phyloP scores from a whole-genome alignment of 139 green algal species.

The Dunaliella primolecta region DNA sequence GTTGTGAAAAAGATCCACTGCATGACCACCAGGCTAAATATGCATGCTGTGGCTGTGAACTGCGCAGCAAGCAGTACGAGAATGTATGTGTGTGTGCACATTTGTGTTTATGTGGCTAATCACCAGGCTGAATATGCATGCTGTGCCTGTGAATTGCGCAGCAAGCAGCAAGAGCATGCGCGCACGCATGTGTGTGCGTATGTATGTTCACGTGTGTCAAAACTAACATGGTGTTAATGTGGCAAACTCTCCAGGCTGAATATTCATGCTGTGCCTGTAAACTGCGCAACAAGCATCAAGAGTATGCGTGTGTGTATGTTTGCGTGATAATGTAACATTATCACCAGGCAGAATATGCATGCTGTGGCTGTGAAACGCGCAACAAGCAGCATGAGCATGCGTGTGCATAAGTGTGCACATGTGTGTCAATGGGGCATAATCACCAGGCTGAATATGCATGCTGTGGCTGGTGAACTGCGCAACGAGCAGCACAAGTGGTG shows the following conservation, averaged over 20 bases:
- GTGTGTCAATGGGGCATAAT: no score
- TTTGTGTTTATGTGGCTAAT: no score
- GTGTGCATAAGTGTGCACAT: no score
- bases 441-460: slow-evolving; percentile 35
- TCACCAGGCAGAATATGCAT: slow-evolving; percentile 35
- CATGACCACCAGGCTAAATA: slow-evolving; percentile 40
- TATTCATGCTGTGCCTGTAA: slow-evolving; percentile 17
- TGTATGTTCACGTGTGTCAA: no score
- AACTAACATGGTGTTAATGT: no score
- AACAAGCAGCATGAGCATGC: slow-evolving; percentile 15
- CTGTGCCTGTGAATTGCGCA: slow-evolving; percentile 20
- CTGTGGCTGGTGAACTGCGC: slow-evolving; percentile 22
- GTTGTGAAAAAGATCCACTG: slow-evolving; percentile 39
- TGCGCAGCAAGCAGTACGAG: slow-evolving; percentile 18
- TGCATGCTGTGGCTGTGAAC: slow-evolving; percentile 16
- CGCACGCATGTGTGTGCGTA: no score
- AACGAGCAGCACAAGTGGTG: slow-evolving; percentile 10
- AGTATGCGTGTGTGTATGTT: no score
- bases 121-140: slow-evolving; percentile 35
- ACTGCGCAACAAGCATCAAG: slow-evolving; percentile 25
- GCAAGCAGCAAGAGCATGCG: slow-evolving; percentile 2
- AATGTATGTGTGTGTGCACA: no score
- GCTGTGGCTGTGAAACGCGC: slow-evolving; percentile 19
- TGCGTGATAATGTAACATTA: no score
- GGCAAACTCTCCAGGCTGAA: slow-evolving; percentile 37